Evolutionary conservation across 352 stramenopile species (phyloP).

Genomic region (Thalassiosira exigua): DNA sequence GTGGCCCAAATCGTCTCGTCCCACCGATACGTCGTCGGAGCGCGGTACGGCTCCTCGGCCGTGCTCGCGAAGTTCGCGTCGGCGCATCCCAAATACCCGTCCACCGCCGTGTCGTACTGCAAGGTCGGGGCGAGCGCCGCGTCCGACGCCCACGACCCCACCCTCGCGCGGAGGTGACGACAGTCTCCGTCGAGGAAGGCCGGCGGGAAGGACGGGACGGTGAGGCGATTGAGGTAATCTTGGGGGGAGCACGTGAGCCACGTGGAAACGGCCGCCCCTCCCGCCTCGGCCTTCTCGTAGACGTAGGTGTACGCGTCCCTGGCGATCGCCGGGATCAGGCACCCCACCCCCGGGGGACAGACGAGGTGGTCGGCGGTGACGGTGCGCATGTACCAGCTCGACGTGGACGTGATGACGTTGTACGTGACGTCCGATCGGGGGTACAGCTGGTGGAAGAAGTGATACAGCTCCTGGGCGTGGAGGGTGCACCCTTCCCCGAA

Average conservation of each 20-base stretch:
- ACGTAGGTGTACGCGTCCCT: conserved; percentile 53
- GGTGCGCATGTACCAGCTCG: conserved; percentile 54
- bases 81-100: conserved; percentile 55
- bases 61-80: conserved; percentile 45
- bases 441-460: conserved; percentile 46
- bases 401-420: conserved; percentile 45
- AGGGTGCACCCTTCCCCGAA: conserved; percentile 44
- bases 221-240: conserved; percentile 33
- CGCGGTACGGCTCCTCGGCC: conserved; percentile 41
- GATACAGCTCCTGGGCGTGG: conserved; percentile 48
- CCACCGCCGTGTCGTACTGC: conserved; percentile 36
- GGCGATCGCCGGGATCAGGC: conserved; percentile 43
- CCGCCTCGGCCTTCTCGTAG: conserved; percentile 34
- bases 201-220: conserved; percentile 31
- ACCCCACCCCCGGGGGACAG: conserved; percentile 47
- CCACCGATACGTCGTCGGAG: conserved; percentile 49
- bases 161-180: conserved; percentile 41
- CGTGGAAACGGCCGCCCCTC: conserved; percentile 30
- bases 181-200: conserved; percentile 39
- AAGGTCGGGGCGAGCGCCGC: conserved; percentile 26
- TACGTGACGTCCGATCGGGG: conserved; percentile 50
- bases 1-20: conserved; percentile 47
- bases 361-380: conserved; percentile 51
- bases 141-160: conserved; percentile 38
- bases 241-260: conserved; percentile 41